A percentile compares a stretch with the other conserved stretches of the same genome.
Conservation (phyloP, 2,329 filamentous ascomycete species). For the Magnaporthiopsis incrustans region DNA sequence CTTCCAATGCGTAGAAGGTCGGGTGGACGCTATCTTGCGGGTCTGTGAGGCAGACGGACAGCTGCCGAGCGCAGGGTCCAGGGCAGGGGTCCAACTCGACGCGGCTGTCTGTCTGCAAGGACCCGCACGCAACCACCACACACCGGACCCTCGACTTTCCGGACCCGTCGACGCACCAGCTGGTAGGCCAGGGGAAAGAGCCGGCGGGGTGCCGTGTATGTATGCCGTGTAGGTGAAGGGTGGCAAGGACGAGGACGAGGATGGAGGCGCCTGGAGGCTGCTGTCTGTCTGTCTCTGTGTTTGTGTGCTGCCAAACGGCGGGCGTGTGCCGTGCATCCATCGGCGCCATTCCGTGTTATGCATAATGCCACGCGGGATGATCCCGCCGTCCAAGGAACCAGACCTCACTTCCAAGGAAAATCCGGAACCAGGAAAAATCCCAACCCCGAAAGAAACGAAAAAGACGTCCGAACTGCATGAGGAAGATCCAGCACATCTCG, state of each 20-base stretch:
- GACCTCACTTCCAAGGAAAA: neutral
- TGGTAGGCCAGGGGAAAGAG: too few relatives aligned
- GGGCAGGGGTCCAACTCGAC: neutral
- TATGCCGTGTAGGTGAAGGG: too few relatives aligned
- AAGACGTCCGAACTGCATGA: neutral
- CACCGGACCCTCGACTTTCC: neutral
- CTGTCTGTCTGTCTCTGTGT: neutral
- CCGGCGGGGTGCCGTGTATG: too few relatives aligned
- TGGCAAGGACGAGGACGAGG: too few relatives aligned
- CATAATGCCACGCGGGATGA: neutral
- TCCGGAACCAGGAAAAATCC: too few relatives aligned
- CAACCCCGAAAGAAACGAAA: too few relatives aligned
- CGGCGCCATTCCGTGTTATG: neutral
- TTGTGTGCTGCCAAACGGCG: neutral
- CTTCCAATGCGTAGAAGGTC: too few relatives aligned
- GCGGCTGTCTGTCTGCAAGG: neutral
- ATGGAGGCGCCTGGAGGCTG: too few relatives aligned
- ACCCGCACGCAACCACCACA: neutral
- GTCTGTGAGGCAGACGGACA: too few relatives aligned
- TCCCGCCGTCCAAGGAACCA: neutral
- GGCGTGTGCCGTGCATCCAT: neutral
- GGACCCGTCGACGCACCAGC: neutral
- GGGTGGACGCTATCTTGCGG: too few relatives aligned
- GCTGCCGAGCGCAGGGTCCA: too few relatives aligned
- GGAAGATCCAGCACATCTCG: neutral